A percentile compares a stretch with the other conserved stretches of the same genome.
Conservation (phyloP, 192 early-diverging fungal species). For the Coemansia sp. region DNA sequence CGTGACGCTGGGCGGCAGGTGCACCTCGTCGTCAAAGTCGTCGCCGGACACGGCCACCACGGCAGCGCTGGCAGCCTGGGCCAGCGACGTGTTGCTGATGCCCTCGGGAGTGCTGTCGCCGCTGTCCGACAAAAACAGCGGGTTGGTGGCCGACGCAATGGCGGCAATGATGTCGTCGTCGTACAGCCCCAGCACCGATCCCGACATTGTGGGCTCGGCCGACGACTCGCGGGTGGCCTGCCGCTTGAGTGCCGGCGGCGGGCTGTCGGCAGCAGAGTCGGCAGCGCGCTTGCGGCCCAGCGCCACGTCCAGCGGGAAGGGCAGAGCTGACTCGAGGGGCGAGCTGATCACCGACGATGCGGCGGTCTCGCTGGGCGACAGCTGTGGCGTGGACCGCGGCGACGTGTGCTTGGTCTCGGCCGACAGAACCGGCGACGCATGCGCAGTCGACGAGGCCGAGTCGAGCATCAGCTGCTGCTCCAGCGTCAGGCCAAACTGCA, state of each 20-base stretch:
- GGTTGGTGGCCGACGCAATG: constrained; percentile 50
- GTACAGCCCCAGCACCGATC: constrained; percentile 45
- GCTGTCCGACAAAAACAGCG: constrained; percentile 42
- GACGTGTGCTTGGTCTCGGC: constrained; percentile 32
- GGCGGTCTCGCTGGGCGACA: constrained; percentile 41
- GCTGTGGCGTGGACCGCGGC: constrained; percentile 19
- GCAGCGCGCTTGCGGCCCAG: constrained; percentile 50
- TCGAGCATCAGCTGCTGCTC: constrained; percentile 48
- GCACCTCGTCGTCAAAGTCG: constrained; percentile 44
- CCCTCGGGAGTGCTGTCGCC: constrained; percentile 4
- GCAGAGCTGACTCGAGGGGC: constrained; percentile 36
- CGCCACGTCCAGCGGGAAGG: constrained; percentile 23
- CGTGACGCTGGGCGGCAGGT: constrained; percentile 54
- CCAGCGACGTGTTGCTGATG: constrained; percentile 22
- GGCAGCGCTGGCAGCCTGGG: constrained; percentile 37
- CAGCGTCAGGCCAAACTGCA: constrained; percentile 42
- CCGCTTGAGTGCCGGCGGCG: constrained; percentile 27
- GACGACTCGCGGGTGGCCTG: constrained; percentile 31
- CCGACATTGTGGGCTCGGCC: constrained; percentile 5
- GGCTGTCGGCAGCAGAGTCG: constrained; percentile 3
- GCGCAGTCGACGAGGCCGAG: constrained; percentile 30
- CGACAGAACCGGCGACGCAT: constrained; percentile 29
- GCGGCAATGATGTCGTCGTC: constrained; percentile 56
- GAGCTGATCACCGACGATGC: constrained; percentile 46
- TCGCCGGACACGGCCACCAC: constrained; percentile 33